These are phyloP conservation scores for Ophiostoma montium DNA, from an alignment of 2,329 filamentous ascomycete species.

Conservation along the genomic window DNA sequence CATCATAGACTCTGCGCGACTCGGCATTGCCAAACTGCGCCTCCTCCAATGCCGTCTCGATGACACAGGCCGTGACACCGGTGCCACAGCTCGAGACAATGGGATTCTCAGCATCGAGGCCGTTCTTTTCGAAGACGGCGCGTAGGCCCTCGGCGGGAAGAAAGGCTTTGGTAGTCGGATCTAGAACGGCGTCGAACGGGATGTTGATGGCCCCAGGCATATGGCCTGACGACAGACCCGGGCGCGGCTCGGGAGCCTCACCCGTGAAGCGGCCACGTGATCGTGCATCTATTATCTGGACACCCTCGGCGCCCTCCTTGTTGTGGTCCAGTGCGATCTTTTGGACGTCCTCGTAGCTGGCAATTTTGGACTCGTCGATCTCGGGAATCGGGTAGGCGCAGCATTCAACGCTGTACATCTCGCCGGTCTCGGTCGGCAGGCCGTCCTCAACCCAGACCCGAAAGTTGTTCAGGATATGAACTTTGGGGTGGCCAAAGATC, in stretches of 20 bases:
- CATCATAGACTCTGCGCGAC: slow-evolving; percentile 73
- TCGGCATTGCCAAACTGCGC: slow-evolving; percentile 57
- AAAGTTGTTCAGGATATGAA: slow-evolving; percentile 93
- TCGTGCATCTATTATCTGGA: slow-evolving; percentile 83
- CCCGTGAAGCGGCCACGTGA: slow-evolving; percentile 69
- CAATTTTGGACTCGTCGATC: slow-evolving; percentile 48
- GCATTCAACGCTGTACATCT: slow-evolving; percentile 53
- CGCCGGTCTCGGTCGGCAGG: slow-evolving; percentile 66
- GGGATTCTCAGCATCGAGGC: slow-evolving; percentile 63
- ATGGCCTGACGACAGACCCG: slow-evolving; percentile 77
- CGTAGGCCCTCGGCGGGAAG: slow-evolving; percentile 57
- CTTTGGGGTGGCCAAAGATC: slow-evolving; percentile 75
- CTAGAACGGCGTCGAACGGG: slow-evolving; percentile 65
- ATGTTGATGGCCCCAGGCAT: slow-evolving; percentile 79
- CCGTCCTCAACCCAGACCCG: slow-evolving; percentile 81
- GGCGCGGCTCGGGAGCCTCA: slow-evolving; percentile 70
- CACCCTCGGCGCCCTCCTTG: slow-evolving; percentile 68
- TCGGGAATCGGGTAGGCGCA: slow-evolving; percentile 50
- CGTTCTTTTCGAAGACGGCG: slow-evolving; percentile 64
- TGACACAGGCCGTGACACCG: slow-evolving; percentile 80
- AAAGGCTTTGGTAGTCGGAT: slow-evolving; percentile 70
- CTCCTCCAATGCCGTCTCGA: slow-evolving; percentile 74
- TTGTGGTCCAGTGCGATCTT: slow-evolving; percentile 61
- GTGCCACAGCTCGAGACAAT: slow-evolving; percentile 86
- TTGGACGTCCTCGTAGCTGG: slow-evolving; percentile 69